Evolutionary conservation across 2,329 filamentous ascomycete genomes (phyloP), one percentile per base, ranked within the genome.

Genomic region (Fusarium sp.): DNA sequence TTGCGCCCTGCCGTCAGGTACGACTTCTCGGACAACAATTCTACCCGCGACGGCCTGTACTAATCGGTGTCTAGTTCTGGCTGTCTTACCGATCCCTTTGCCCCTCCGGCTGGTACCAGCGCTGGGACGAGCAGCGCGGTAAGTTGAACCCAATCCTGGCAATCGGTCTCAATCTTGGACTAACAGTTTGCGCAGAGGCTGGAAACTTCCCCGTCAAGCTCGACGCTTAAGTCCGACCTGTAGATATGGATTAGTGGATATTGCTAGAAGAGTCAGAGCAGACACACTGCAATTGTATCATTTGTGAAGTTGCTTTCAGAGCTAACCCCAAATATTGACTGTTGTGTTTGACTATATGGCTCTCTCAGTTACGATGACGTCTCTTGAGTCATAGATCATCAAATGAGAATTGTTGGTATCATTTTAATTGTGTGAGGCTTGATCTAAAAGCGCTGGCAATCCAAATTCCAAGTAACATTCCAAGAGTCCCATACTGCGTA

Each of bases 71-170:
- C 25, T 75, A 99, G 95, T 99, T 99, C 88, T 93, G 90, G 87
- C 89, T 96, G 77, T 94, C 96, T 76, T 99, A 97, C 88, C 91
- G 93, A 82, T 97, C 96, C 74, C 90, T 99, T 73, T 99, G 96
- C 91, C 96, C 96, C 76, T 96, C 92, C 82, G 88, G 89, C 78
- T 99, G 96, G 96, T 91, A 92, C 79, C 84, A 90, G 82, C 89
- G 96, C 84, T 99, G 96, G 96, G 95, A 99, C 79, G 93, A 96
- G 78, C 96, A 98, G 87, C 92, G 96, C 83, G 93, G 93, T 96
- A 85, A 79, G 91, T 84, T 43, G 15, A 23, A 25, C 6, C 14
- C 17, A 45, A 46, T 22, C 10, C 19, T 39, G 23, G 8, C 7
- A 22, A 49, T 43, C 62, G 40, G 39, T 40, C 27, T 11, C 22